phyloP scores from a whole-genome alignment of 2,329 filamentous ascomycete species.

The Colletotrichum spinosum region DNA sequence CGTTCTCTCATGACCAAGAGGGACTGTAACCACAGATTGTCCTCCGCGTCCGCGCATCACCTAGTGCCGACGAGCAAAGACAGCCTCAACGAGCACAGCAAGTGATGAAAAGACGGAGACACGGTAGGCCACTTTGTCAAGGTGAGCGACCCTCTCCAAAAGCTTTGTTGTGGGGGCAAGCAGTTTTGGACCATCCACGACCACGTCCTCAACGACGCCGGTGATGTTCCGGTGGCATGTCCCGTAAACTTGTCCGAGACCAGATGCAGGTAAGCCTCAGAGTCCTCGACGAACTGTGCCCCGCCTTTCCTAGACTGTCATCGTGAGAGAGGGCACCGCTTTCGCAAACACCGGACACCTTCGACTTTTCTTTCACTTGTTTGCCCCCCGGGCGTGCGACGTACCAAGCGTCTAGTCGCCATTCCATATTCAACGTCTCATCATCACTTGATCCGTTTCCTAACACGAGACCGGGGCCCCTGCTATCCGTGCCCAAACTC shows the following conservation, averaged over 20 bases:
- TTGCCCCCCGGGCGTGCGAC: slow-evolving; percentile 40
- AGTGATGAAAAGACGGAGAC: slow-evolving; percentile 35
- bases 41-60: slow-evolving; percentile 25
- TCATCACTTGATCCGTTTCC: slow-evolving; percentile 33
- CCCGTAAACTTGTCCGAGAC: too few species aligned
- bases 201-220: too few species aligned
- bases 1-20: slow-evolving; percentile 12
- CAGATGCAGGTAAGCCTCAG: slow-evolving; percentile 8
- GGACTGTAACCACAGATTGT: slow-evolving; percentile 19
- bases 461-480: slow-evolving; percentile 23
- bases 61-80: slow-evolving; percentile 25
- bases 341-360: slow-evolving; percentile 17
- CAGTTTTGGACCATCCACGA: slow-evolving; percentile 61
- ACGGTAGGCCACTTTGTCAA: slow-evolving; percentile 26
- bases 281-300: slow-evolving; percentile 17
- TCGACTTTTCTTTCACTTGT: slow-evolving; percentile 40
- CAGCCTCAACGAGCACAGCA: slow-evolving; percentile 26
- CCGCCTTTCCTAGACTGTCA: slow-evolving; percentile 14
- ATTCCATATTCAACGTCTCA: slow-evolving; percentile 40
- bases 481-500: slow-evolving; percentile 42
- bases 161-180: slow-evolving; percentile 38
- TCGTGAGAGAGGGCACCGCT: slow-evolving; percentile 5
- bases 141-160: neutral
- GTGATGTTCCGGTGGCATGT: too few species aligned
- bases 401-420: slow-evolving; percentile 34